Conservation (phyloP, 176 grass and related monocot genomes). For the Phoenix dactylifera region DNA sequence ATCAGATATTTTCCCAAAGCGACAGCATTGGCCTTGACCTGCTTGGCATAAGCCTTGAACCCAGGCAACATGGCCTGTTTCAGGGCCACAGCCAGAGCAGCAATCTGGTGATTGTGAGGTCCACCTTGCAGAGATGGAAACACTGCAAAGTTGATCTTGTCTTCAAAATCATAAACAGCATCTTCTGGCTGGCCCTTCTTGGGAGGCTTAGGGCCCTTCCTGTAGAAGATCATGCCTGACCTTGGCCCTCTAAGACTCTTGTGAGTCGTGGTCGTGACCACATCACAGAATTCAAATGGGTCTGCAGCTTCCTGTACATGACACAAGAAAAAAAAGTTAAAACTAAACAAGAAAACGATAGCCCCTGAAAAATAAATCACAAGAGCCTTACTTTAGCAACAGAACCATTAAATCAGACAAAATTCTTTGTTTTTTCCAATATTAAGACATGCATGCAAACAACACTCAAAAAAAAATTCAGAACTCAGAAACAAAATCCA, state of each 20-base stretch:
- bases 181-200: conserved; percentile 10
- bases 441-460: too few species aligned
- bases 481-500: too few species aligned
- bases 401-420: too few species aligned
- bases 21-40: neutral
- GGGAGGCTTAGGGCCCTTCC: conserved; percentile 9
- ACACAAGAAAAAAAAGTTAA: too few species aligned
- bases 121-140: conserved; percentile 5
- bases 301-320: conserved; percentile 2
- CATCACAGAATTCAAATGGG: conserved; percentile 6
- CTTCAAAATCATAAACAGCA: conserved; percentile 7
- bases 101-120: conserved; percentile 11
- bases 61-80: neutral
- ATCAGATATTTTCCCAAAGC: conserved; percentile 6
- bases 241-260: conserved; percentile 9
- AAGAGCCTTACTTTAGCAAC: too few species aligned
- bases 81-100: conserved; percentile 3
- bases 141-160: conserved; percentile 10
- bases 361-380: too few species aligned
- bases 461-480: too few species aligned
- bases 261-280: conserved; percentile 3
- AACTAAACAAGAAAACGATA: too few species aligned
- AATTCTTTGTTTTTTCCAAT: too few species aligned
- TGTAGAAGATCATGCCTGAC: conserved; percentile 1
- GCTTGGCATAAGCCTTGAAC: conserved; percentile 1